Evolutionary conservation across 495 filamentous ascomycete genomes (phyloP), one percentile per base, ranked within the genome.

Genomic region (Podospora pseudocomata): DNA sequence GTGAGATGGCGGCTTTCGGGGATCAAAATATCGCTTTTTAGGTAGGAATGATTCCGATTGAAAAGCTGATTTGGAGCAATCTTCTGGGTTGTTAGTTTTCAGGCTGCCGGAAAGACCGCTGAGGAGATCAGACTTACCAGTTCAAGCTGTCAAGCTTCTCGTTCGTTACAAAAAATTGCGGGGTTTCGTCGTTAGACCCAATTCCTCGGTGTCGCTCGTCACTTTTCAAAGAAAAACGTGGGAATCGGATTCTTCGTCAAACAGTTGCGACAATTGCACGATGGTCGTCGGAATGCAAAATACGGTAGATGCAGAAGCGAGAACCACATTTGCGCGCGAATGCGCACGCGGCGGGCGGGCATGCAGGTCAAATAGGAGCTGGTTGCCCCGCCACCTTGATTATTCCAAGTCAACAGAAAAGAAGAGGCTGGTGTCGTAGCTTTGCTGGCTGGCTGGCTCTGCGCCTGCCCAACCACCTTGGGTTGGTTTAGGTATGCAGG

Each of bases 351-450:
- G 30, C 9, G 19, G 7, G 32, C n/a, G 18, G 16, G 27, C 9
- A 4, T 44, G 23, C n/a, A 61, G 59, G 23, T 49, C 61, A 63
- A 63, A 63, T 63, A 63, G 15, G 61, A 18, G 27, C 16, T 23
- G 28, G 61, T 63, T 63, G 61, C 61, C 61, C 61, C 61, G 61
- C 61, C 61, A 63, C 61, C 61, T 63, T 32, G 34, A 39, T 63
- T 63, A 19, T 39, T 39, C 55, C 23, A 58, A 58, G 23, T 58
- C 55, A 58, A 58, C 23, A 58, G 55, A 58, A 58, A 58, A 58
- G 55, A 20, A 26, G n/a, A 26, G 55, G 55, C 55, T 58, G 55
- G 55, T 58, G 23, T 49, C n/a, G 55, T 58, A 58, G 55, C 55
- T 49, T 58, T 58, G 55, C 23, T 58, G 7, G 55, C 23, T 58